phyloP scores from a whole-genome alignment of 257 asterid genomes.

The Linaria vulgaris region DNA sequence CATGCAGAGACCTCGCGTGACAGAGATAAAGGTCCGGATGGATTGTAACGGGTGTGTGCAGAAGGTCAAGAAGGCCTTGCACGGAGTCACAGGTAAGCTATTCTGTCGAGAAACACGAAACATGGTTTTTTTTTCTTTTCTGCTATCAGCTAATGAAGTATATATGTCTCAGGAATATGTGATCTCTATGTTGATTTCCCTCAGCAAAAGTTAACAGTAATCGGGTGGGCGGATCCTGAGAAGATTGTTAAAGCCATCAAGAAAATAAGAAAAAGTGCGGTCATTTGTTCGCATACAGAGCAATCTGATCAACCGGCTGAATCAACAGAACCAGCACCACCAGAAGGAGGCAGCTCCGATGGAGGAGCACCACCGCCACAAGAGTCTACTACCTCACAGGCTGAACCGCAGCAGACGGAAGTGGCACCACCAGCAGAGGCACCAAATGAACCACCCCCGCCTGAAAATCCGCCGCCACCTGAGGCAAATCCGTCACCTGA shows the following conservation, averaged over 20 bases:
- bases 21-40: constrained; percentile 79
- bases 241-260: constrained; percentile 73
- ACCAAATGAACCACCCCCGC: constrained; percentile 38
- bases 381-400: constrained; percentile 36
- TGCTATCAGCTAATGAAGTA: neutral
- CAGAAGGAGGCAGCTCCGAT: constrained; percentile 33
- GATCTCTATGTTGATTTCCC: constrained; percentile 72
- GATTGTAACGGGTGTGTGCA: constrained; percentile 91
- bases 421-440: constrained; percentile 33
- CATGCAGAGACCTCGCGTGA: constrained; percentile 62
- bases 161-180: constrained; percentile 47
- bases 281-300: constrained; percentile 64
- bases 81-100: constrained; percentile 47
- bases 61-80: constrained; percentile 76
- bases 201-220: constrained; percentile 66
- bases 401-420: constrained; percentile 42
- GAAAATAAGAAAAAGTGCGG: constrained; percentile 70
- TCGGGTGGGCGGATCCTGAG: constrained; percentile 83
- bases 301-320: constrained; percentile 53
- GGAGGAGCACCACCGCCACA: constrained; percentile 38
- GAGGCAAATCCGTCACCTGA: constrained; percentile 38
- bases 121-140: neutral
- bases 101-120: neutral
- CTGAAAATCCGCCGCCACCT: constrained; percentile 37
- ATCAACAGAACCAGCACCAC: constrained; percentile 32